Conservation (phyloP, 2,329 filamentous ascomycete species). For the Cytospora mali region DNA sequence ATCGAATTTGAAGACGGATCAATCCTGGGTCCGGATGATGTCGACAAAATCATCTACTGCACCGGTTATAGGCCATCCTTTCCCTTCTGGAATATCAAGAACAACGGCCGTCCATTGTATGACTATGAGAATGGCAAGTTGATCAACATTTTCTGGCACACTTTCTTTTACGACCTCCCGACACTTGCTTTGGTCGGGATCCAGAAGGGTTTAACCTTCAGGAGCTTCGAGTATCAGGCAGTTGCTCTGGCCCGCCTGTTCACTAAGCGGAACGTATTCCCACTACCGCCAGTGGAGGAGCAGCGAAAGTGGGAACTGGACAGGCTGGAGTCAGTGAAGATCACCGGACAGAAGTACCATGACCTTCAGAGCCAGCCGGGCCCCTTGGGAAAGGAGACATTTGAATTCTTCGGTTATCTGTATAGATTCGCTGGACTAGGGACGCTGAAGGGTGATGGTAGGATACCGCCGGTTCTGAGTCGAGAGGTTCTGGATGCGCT, state of each 20-base stretch:
- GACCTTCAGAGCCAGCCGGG: conserved; percentile 55
- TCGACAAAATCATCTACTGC: conserved; percentile 47
- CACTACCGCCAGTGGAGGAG: conserved; percentile 43
- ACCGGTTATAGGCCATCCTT: conserved; percentile 48
- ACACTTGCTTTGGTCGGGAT: conserved; percentile 56
- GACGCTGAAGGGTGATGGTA: conserved; percentile 49
- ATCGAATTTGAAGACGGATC: conserved; percentile 47
- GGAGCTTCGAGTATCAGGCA: conserved; percentile 60
- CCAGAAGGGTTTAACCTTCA: conserved; percentile 54
- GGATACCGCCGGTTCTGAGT: conserved; percentile 48
- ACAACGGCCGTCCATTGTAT: conserved; percentile 51
- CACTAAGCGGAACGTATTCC: conserved; percentile 42
- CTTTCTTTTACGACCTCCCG: conserved; percentile 51
- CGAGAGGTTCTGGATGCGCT: conserved; percentile 50
- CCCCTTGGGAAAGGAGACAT: conserved; percentile 43
- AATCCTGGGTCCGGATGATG: conserved; percentile 35
- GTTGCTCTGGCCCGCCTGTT: conserved; percentile 55
- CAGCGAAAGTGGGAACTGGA: conserved; percentile 51
- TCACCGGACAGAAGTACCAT: conserved; percentile 50
- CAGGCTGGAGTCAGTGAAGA: conserved; percentile 37
- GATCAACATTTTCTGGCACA: conserved; percentile 52
- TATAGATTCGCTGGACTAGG: conserved; percentile 54
- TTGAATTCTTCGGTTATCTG: conserved; percentile 48
- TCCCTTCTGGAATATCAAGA: conserved; percentile 51
- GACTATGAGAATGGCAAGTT: conserved; percentile 52